A percentile compares a stretch with the other conserved stretches of the same genome.
These are phyloP conservation scores for Craterostigma plantagineum DNA, from an alignment of 257 asterid genomes.

Conservation along the genomic window DNA sequence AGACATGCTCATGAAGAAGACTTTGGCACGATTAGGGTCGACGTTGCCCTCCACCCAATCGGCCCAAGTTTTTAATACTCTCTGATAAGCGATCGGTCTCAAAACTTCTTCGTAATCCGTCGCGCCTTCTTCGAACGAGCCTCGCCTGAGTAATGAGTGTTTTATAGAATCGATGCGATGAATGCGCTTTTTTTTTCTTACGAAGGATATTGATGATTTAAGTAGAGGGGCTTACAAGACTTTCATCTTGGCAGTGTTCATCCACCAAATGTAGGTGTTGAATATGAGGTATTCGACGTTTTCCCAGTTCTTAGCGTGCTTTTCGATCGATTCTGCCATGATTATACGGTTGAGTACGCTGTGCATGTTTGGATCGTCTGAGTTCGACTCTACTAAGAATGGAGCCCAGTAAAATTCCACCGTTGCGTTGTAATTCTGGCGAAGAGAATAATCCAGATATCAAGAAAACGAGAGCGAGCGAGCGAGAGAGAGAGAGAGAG, in stretches of 20 bases:
- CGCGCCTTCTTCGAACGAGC: conserved; percentile 67
- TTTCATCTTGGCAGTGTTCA: too few species aligned
- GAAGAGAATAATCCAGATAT: neutral
- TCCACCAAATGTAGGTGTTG: too few species aligned
- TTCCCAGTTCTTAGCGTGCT: too few species aligned
- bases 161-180: too few species aligned
- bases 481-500: too few species aligned
- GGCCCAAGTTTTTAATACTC: conserved; percentile 88
- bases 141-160: too few species aligned
- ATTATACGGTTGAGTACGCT: neutral
- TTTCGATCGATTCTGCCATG: neutral
- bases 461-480: too few species aligned
- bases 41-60: conserved; percentile 83
- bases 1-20: conserved; percentile 88
- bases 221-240: too few species aligned
- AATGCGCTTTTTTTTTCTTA: too few species aligned
- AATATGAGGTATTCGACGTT: too few species aligned
- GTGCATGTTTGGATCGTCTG: conserved; percentile 18
- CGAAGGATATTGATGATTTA: too few species aligned
- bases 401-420: conserved; percentile 94
- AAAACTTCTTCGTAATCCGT: conserved; percentile 69
- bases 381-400: conserved; percentile 62
- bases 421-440: conserved; percentile 54
- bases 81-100: conserved; percentile 43
- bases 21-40: conserved; percentile 53